Evolutionary conservation across 2,329 filamentous ascomycete genomes (phyloP).

Genomic region (Fusarium coffeatum): DNA sequence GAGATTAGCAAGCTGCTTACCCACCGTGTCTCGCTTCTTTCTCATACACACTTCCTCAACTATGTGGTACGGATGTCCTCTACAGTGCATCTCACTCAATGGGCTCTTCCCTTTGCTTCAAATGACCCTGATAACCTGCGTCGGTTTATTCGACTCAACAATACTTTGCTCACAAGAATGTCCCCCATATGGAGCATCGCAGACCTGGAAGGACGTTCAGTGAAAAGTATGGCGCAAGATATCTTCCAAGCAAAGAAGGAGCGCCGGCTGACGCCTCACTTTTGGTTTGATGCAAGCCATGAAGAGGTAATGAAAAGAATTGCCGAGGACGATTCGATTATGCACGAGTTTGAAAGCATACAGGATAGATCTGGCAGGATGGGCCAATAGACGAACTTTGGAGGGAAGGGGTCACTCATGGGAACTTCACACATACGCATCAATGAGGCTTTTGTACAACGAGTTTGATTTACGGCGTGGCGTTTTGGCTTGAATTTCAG

Average conservation of each 20-base stretch:
- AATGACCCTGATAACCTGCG: constrained; percentile 74
- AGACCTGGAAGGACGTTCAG: constrained; percentile 74
- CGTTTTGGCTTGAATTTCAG: not conserved
- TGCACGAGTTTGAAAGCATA: constrained; percentile 64
- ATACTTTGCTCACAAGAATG: constrained; percentile 77
- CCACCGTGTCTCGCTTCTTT: constrained; percentile 76
- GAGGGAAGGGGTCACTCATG: not conserved
- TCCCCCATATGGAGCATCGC: constrained; percentile 80
- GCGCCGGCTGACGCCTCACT: constrained; percentile 63
- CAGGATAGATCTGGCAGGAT: constrained; percentile 38
- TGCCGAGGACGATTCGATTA: constrained; percentile 68
- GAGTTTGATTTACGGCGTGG: not conserved
- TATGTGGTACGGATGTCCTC: constrained; percentile 83
- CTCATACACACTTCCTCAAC: constrained; percentile 86
- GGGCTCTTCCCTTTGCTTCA: constrained; percentile 71
- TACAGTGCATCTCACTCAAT: constrained; percentile 84
- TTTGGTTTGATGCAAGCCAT: constrained; percentile 66
- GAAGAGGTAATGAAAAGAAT: constrained; percentile 67
- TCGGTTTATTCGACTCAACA: constrained; percentile 82
- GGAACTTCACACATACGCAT: not conserved
- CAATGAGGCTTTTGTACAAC: not conserved
- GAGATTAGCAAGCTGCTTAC: constrained; percentile 81
- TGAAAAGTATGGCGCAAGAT: constrained; percentile 82
- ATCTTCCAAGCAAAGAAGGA: constrained; percentile 72
- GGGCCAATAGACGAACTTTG: constrained; percentile 10